phyloP scores from a whole-genome alignment of 352 stramenopile species.

The Globisporangium acanthophoron region DNA sequence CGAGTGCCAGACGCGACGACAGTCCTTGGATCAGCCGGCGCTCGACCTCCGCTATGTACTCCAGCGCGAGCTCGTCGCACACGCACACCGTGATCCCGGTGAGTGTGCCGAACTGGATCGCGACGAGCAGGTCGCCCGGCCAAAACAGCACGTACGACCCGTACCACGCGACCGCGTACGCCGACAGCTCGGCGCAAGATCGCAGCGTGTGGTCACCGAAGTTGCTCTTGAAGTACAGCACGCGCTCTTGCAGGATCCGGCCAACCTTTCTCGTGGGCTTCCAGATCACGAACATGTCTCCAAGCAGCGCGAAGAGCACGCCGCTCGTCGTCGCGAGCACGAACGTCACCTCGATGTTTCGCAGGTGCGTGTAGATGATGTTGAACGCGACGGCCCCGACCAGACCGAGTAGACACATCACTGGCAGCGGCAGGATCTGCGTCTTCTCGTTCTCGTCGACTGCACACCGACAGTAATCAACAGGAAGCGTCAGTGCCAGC shows the following conservation, averaged over 20 bases:
- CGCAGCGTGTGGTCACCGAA: slow-evolving; percentile 48
- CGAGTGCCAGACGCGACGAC: slow-evolving; percentile 31
- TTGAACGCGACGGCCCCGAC: slow-evolving; percentile 82
- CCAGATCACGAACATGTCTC: slow-evolving; percentile 86
- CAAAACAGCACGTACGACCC: slow-evolving; percentile 67
- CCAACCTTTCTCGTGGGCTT: slow-evolving; percentile 70
- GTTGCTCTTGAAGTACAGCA: slow-evolving; percentile 58
- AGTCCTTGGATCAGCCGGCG: slow-evolving; percentile 49
- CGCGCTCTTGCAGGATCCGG: slow-evolving; percentile 72
- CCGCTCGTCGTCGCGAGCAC: slow-evolving; percentile 71
- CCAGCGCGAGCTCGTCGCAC: slow-evolving; percentile 57
- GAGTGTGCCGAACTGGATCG: slow-evolving; percentile 71
- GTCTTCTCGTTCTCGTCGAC: slow-evolving; percentile 46
- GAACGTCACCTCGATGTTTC: slow-evolving; percentile 80
- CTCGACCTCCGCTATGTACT: slow-evolving; percentile 61
- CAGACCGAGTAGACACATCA: slow-evolving; percentile 75
- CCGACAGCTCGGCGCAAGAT: slow-evolving; percentile 52
- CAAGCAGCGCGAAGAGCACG: slow-evolving; percentile 68
- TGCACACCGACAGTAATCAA: slow-evolving; percentile 7
- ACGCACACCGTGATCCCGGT: slow-evolving; percentile 66
- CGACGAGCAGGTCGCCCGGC: slow-evolving; percentile 59
- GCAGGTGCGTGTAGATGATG: slow-evolving; percentile 82
- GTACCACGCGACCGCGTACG: slow-evolving; percentile 51
- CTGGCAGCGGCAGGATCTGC: slow-evolving; percentile 68
- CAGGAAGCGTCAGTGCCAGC: slow-evolving; percentile 2